phyloP scores from a whole-genome alignment of 2,329 filamentous ascomycete genomes.

The Mariannaea elegans region DNA sequence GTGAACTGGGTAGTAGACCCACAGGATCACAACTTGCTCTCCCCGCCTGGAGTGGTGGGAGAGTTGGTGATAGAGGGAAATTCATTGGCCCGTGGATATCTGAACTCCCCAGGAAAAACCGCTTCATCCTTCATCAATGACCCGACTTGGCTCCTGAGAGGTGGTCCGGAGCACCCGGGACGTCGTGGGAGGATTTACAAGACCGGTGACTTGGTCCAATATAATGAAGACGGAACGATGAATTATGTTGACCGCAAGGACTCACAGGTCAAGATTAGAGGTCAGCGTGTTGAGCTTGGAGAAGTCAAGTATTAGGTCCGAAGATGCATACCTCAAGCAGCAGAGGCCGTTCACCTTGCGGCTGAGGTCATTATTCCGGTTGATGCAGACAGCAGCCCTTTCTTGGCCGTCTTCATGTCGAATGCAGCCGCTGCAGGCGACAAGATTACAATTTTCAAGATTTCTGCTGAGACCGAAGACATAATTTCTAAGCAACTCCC shows the following conservation, averaged over 20 bases:
- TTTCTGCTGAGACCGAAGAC: not conserved
- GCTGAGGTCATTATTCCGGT: not conserved
- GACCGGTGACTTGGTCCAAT: conserved; percentile 2
- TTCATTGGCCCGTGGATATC: conserved; percentile 58
- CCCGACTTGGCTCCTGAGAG: conserved; percentile 21
- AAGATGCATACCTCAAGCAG: not conserved
- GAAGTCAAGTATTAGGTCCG: not conserved
- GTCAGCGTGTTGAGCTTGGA: conserved; percentile 49
- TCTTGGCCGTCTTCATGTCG: not conserved
- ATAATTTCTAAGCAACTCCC: not conserved
- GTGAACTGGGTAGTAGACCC: conserved; percentile 32
- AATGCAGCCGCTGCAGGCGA: not conserved
- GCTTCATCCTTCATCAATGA: conserved; percentile 7
- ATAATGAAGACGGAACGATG: not conserved
- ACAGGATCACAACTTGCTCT: conserved; percentile 28
- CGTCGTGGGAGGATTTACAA: conserved; percentile 16
- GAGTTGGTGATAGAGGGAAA: conserved; percentile 45
- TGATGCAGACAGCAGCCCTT: not conserved
- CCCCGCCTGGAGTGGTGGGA: conserved; percentile 37
- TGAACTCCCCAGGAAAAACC: conserved; percentile 47
- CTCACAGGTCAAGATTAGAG: conserved; percentile 64
- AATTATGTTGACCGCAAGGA: conserved; percentile 46
- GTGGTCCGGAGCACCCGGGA: not conserved
- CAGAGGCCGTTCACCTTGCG: not conserved
- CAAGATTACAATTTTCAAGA: not conserved